Percentiles rank a stretch among this genome's conserved stretches.
Evolutionary conservation across 1,139 yeast species (phyloP).

Genomic region (Protomyces pachydermus): DNA sequence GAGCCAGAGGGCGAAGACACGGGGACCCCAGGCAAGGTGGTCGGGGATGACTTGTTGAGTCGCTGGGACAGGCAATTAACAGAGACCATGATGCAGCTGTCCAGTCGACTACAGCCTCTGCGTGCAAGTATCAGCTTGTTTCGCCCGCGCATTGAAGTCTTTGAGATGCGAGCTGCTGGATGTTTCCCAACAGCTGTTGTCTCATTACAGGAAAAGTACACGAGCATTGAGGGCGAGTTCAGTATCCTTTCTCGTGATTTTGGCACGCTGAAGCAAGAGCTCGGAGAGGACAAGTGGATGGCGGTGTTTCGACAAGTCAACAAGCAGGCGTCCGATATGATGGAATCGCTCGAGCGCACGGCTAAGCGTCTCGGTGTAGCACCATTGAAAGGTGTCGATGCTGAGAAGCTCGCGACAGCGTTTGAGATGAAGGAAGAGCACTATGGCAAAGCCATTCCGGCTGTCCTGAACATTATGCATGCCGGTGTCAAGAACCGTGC

Average conservation of each 20-base stretch:
- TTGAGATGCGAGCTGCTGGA: conserved; percentile 5
- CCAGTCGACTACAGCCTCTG: conserved; percentile 11
- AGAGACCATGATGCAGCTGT: conserved; percentile 10
- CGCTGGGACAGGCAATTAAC: conserved; percentile 21
- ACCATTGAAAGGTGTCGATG: conserved; percentile 1
- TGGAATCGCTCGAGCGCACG: conserved; percentile 17
- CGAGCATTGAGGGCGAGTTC: not conserved
- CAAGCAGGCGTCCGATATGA: conserved; percentile 22
- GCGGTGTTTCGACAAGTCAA: conserved; percentile 22
- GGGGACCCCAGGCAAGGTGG: conserved; percentile 21
- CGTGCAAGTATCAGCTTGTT: conserved; percentile 13
- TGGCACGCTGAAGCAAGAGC: conserved; percentile 9
- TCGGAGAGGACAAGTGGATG: conserved; percentile 23
- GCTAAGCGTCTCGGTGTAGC: not conserved
- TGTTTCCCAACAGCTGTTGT: conserved; percentile 14
- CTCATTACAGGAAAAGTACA: not conserved
- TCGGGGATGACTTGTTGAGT: conserved; percentile 6
- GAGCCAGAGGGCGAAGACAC: conserved; percentile 25
- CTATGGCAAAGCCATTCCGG: conserved; percentile 20
- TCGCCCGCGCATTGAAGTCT: conserved; percentile 10
- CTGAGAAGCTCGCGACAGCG: not conserved
- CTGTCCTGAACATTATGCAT: conserved; percentile 20
- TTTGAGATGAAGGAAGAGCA: conserved; percentile 16
- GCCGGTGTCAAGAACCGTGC: conserved; percentile 12
- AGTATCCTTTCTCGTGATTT: not conserved